phyloP scores from a whole-genome alignment of 225 moss, liverwort and hornwort species.

The Ulota crispa region DNA sequence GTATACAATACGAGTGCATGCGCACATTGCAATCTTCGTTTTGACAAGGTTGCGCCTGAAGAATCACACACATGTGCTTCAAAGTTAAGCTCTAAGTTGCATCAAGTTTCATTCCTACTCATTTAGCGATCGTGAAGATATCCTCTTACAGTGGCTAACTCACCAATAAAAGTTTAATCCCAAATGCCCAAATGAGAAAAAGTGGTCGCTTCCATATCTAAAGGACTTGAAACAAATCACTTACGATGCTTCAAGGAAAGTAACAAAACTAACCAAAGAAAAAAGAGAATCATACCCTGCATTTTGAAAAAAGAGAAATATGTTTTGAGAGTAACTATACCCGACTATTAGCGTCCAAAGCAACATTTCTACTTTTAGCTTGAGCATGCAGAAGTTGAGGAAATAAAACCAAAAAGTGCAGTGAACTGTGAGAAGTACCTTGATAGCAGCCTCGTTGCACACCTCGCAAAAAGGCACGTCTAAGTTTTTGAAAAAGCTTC shows the following conservation, averaged over 20 bases:
- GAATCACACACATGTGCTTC: constrained; percentile 19
- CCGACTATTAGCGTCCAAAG: neutral
- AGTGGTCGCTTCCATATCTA: neutral
- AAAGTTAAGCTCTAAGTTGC: constrained; percentile 23
- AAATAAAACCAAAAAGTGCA: constrained; percentile 6
- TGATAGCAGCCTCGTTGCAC: constrained; percentile 95
- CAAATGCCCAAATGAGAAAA: neutral
- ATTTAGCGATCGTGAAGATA: neutral
- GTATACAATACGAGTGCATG: constrained; percentile 79
- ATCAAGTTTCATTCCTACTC: neutral
- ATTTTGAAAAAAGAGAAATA: neutral
- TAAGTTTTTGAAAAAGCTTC: constrained; percentile 73
- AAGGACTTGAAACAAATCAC: neutral
- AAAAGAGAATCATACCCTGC: neutral
- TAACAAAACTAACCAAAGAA: neutral
- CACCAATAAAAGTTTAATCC: neutral
- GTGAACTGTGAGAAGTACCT: constrained; percentile 45
- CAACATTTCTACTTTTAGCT: neutral
- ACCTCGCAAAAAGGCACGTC: constrained; percentile 86
- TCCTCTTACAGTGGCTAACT: neutral
- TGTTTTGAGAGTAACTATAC: neutral
- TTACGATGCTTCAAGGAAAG: neutral
- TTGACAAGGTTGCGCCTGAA: constrained; percentile 73
- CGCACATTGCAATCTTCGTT: constrained; percentile 69
- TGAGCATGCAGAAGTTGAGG: neutral